Percentiles rank a stretch among this genome's conserved stretches.
phyloP scores from a whole-genome alignment of 78 protist species.

The Isochrysis galbana region DNA sequence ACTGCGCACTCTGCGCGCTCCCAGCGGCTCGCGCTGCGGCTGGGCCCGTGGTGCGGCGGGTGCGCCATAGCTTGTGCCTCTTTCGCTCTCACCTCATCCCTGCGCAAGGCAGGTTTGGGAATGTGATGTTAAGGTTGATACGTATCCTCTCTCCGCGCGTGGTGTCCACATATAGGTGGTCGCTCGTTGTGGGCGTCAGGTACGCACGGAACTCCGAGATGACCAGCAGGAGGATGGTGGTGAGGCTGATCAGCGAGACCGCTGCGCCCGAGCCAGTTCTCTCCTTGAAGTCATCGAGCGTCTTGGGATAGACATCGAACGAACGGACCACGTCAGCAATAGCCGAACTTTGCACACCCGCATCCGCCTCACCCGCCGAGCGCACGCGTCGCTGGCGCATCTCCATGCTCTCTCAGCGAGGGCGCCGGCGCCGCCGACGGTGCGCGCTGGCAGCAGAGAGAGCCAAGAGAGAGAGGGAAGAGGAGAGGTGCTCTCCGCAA shows the following conservation, averaged over 20 bases:
- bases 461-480: too few species aligned
- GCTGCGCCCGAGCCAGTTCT: conserved; percentile 78
- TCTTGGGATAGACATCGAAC: conserved; percentile 87
- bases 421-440: too few species aligned
- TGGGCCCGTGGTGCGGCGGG: background rate
- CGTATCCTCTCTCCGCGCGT: background rate
- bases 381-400: background rate
- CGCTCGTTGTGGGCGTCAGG: background rate
- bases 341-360: background rate
- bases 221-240: background rate
- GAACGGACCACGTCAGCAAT: conserved; percentile 35
- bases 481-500: too few species aligned
- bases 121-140: conserved; percentile 36
- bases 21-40: background rate
- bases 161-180: conserved; percentile 41
- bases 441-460: too few species aligned
- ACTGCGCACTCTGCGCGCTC: background rate
- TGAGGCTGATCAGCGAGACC: background rate
- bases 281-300: conserved; percentile 81
- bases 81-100: conserved; percentile 24
- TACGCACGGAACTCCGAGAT: conserved; percentile 32
- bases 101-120: conserved; percentile 46
- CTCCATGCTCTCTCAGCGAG: too few species aligned
- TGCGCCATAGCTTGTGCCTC: too few species aligned
- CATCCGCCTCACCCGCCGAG: background rate